Evolutionary conservation across 2,329 filamentous ascomycete genomes (phyloP), one percentile per base, ranked within the genome.

Genomic region (Botrytis sinoallii): DNA sequence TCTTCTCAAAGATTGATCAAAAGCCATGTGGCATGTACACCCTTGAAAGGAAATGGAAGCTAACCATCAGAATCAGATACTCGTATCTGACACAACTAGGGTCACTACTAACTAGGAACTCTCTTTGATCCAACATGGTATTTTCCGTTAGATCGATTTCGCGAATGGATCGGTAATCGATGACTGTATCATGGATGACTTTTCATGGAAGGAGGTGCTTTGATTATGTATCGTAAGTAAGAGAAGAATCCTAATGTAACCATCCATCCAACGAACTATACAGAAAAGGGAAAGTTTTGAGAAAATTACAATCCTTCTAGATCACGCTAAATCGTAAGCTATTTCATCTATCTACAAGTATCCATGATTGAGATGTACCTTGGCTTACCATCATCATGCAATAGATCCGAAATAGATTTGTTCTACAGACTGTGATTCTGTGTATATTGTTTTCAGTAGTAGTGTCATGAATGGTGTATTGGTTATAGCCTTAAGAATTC

Each of bases 271-370:
- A 48, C 66, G 48, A 57, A 32, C 66, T 32, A 29, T 9, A 42
- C 10, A 44, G 66, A 69, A 57, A 68, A 42, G 66, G 48, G 66
- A 14, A 69, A 59, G 46, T 68, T 42, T 16, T 68, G 14, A 68
- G 65, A 68, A 68, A 46, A 55, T 55, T 55, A 29, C 46, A 42
- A 40, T 68, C 48, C 66, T 69, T 69, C 38, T 69, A 69, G 66
- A 68, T 68, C 18, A 57, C 48, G 40, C 35, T 42, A 68, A 57
- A 42, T 68, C 18, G n/a, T 42, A 42, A 44, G 66, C 66, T 32
- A 40, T 44, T 59, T 42, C 32, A 44, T 42, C 52, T 32, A 40
- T 40, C 32, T 63, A 25, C 16, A n/a, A 29, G 40, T 42, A 29
- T 32, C n/a, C 9, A 57, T n/a, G 32, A 66, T 18, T 40, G 46